Base-by-base conservation (phyloP, 2,329 filamentous ascomycete genomes). In the Penicillium sp. region DNA sequence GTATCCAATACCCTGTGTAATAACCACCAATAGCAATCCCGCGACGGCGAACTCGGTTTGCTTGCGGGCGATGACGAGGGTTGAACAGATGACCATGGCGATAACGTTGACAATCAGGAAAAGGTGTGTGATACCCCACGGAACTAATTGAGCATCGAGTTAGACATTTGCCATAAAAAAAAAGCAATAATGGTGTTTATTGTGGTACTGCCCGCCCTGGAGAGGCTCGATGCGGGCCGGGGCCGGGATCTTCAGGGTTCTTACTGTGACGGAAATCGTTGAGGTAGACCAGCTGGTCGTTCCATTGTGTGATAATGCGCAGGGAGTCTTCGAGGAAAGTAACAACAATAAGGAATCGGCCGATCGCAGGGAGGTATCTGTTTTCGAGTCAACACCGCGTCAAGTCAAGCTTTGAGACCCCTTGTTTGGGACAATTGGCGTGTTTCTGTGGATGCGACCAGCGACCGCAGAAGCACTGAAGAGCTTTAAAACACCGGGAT, bases 281-380 rank as follows among this genome's bases (percentile, higher is more conserved):
- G 53, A 99, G 86, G 76, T 98, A 99, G 59, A 90, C 82, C 59
- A 99, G 85, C 82, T 99, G 95, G 75, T 98, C 95, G 73, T 75
- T 87, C 93, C 95, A 99, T 86, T 99, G 95, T 66, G 95, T 99
- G 68, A 98, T 82, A 77, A 99, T 99, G 74, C 95, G 87, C 61
- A 99, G 82, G 49, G 93, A 91, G 81, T 99, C 95, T 78, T 99
- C 95, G 68, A 99, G 83, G 80, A 99, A 99, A 61, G 95, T 99
- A 53, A 98, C 95, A 55, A 99, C 95, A 68, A 99, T 99, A 66
- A 99, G 79, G 78, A 98, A 98, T 66, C 95, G 91, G 65, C 95
- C 95, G 80, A 99, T 93, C 64, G 91, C 91, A 57, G 95, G 95
- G 45, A 99, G 84, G 74, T 96, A 96, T 62, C 93, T 96, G 73